A percentile compares a stretch with the other conserved stretches of the same genome.
These are phyloP conservation scores for Ceriops decandra DNA, from an alignment of 345 rosid species.

Conservation along the genomic window DNA sequence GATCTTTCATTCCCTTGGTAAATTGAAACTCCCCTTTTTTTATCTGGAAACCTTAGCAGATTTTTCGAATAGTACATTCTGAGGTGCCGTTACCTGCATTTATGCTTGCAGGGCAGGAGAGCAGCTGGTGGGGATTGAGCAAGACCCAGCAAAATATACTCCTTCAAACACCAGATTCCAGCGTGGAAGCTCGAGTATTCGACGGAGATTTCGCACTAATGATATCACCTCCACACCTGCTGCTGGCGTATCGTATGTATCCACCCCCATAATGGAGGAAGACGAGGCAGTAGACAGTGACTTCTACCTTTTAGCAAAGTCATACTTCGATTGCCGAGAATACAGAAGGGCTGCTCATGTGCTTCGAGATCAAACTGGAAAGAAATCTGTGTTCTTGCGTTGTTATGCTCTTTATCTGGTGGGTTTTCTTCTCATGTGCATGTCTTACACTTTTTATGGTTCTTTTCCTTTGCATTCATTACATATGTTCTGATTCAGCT, in stretches of 20 bases:
- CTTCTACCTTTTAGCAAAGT: constrained; percentile 83
- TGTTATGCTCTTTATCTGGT: constrained; percentile 94
- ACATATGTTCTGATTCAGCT: not conserved
- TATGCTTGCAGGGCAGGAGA: constrained; percentile 72
- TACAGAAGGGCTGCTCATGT: constrained; percentile 79
- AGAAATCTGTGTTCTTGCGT: constrained; percentile 78
- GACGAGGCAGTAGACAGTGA: constrained; percentile 75
- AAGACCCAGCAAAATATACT: constrained; percentile 79
- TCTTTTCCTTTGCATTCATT: not conserved
- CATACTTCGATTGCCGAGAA: constrained; percentile 85
- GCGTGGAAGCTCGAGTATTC: constrained; percentile 93
- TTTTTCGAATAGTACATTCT: too few relatives aligned
- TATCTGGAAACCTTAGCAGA: not conserved
- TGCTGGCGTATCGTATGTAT: constrained; percentile 63
- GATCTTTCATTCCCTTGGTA: too few relatives aligned
- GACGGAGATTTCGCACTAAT: constrained; percentile 73
- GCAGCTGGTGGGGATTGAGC: constrained; percentile 88
- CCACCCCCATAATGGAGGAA: constrained; percentile 79
- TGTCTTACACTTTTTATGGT: not conserved
- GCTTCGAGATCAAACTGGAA: constrained; percentile 73
- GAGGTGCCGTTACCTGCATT: not conserved
- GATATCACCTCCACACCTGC: constrained; percentile 69
- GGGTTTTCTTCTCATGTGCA: constrained; percentile 16
- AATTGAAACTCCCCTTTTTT: too few relatives aligned
- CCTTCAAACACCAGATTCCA: constrained; percentile 95